These are phyloP conservation scores for Nicotiana knightiana DNA, from an alignment of 257 asterid genomes.

Conservation along the genomic window DNA sequence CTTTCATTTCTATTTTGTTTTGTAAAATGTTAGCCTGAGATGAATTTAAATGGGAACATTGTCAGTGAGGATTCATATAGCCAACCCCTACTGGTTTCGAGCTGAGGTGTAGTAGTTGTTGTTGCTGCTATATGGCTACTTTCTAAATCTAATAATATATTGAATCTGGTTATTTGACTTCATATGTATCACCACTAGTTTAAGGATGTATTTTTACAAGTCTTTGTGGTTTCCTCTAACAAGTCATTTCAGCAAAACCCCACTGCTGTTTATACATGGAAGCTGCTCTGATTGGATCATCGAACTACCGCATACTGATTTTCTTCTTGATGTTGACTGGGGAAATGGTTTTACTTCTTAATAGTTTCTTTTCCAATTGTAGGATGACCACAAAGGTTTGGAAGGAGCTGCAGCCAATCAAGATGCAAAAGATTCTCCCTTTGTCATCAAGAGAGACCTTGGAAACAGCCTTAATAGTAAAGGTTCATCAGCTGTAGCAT, in stretches of 20 bases:
- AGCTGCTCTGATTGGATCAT: not conserved
- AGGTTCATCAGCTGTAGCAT: slow-evolving; percentile 29
- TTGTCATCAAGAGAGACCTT: slow-evolving; percentile 26
- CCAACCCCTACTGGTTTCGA: too few relatives aligned
- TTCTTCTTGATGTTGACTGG: not conserved
- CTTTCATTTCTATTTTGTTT: too few relatives aligned
- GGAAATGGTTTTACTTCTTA: not conserved
- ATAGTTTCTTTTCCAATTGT: slow-evolving; percentile 5
- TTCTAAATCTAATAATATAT: not conserved
- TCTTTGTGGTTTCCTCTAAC: not conserved
- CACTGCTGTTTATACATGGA: not conserved
- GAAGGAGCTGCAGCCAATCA: slow-evolving; percentile 19
- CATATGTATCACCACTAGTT: not conserved
- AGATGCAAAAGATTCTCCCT: slow-evolving; percentile 27
- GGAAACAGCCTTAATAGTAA: slow-evolving; percentile 23
- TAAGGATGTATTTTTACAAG: not conserved
- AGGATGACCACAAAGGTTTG: slow-evolving; percentile 35
- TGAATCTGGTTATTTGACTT: slow-evolving; percentile 1
- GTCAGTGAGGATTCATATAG: too few relatives aligned
- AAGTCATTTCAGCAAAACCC: not conserved
- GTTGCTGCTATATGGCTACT: too few relatives aligned
- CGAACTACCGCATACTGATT: not conserved
- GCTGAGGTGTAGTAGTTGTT: too few relatives aligned
- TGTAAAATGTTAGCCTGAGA: too few relatives aligned
- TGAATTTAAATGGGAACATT: too few relatives aligned